Evolutionary conservation across 2,329 filamentous ascomycete genomes (phyloP).

Genomic region (Epichloe glyceriae): DNA sequence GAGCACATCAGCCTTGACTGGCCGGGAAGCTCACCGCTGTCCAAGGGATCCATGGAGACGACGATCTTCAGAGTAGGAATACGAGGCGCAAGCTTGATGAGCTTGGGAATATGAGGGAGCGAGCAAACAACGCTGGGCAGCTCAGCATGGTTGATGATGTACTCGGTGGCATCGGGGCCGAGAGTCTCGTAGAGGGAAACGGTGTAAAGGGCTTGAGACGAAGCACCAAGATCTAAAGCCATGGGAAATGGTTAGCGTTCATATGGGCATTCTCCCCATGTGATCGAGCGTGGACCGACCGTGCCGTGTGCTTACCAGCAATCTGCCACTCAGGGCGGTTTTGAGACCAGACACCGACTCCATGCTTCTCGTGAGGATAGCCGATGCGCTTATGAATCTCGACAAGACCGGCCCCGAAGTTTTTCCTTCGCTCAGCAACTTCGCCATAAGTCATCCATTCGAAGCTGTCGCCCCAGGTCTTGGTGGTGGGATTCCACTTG

Average conservation of each 20-base stretch:
- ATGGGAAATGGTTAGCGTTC: background rate
- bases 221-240: conserved; percentile 61
- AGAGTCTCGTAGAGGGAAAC: conserved; percentile 96
- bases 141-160: conserved; percentile 84
- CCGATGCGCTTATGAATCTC: conserved; percentile 66
- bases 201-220: conserved; percentile 76
- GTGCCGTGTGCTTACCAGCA: conserved; percentile 35
- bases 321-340: conserved; percentile 85
- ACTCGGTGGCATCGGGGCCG: conserved; percentile 81
- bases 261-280: background rate
- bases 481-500: conserved; percentile 61
- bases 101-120: conserved; percentile 64
- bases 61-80: conserved; percentile 77
- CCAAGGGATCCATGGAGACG: conserved; percentile 71
- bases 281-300: background rate
- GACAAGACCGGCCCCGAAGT: conserved; percentile 74
- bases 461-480: conserved; percentile 62
- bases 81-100: conserved; percentile 67
- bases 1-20: conserved; percentile 66
- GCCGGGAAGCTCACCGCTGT: conserved; percentile 62
- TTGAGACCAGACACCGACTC: conserved; percentile 74
- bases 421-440: conserved; percentile 64
- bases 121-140: conserved; percentile 66
- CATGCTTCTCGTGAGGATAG: conserved; percentile 48
- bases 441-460: conserved; percentile 75